Base-by-base conservation (phyloP, 306 rosid species). In the Cicer chorassanicum region DNA sequence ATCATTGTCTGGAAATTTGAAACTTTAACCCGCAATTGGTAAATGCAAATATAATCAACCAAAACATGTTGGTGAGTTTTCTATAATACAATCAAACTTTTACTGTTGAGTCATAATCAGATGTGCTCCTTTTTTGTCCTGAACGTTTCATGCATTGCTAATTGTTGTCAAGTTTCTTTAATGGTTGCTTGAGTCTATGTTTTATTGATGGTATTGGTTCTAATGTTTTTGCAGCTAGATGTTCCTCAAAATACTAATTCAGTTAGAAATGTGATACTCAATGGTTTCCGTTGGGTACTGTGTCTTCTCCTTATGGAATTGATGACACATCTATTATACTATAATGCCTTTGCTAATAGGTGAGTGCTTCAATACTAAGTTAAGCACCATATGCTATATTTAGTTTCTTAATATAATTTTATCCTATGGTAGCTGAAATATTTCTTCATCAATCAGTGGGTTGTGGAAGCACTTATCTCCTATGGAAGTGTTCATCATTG, bases 291-390 rank as follows among this genome's bases (percentile, higher is more conserved):
- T 38, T 94, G 98, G 96, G 55, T 84, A 10, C 87, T 86, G 80
- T 82, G 90, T 82, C 83, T 90, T 82, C 82, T 91, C 65, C 87
- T 91, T 54, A 84, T 94, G 89, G 96, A 94, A 76, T 60, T 94
- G 55, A 88, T 91, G 91, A 85, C 96, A 50, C 96, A 94, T 84
- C 75, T 88, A 40, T 84, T 91, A 82, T 86, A 85, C 81, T 91
- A 91, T 81, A 94, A 94, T 85, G 89, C 98, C 82, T 91, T 94
- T 51, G 91, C 97, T 68, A 87, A 82, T 68, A 94, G 98, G 97
- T 91, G 75, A 76, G 78, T 83, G 44, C 77, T 80, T 63, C 56
- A 29, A 10, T 76, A 73, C 78, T 74, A 18, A 8, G 70, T 64
- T 59, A 71, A 65, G 18, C 5, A 42, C 55, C 68, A 16, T 41